Conservation (phyloP, 1,284 basidiomycete genomes). For the Microbotryum lychnidis-dioicae region DNA sequence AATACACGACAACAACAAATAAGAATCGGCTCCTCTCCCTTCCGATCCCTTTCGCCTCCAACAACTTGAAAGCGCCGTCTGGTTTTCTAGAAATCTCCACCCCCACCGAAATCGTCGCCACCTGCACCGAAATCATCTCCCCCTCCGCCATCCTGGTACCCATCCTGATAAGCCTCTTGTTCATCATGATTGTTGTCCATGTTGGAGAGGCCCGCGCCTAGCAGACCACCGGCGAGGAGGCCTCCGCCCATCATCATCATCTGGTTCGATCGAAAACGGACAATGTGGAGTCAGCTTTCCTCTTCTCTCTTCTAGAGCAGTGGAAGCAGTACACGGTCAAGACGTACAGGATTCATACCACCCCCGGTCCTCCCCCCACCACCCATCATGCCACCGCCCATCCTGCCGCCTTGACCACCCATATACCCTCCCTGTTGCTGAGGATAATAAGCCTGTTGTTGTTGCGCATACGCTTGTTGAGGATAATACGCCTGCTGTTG, state of each 20-base stretch:
- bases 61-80: no score
- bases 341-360: slow-evolving; percentile 23
- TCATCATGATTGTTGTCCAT: slow-evolving; percentile 10
- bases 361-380: slow-evolving; percentile 13
- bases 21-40: no score
- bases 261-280: neutral
- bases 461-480: neutral
- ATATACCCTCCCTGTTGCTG: slow-evolving; percentile 1
- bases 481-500: neutral
- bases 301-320: no score
- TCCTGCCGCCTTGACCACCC: neutral
- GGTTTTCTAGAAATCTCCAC: no score
- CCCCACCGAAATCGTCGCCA: no score
- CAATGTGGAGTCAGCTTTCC: no score
- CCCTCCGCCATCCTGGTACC: no score
- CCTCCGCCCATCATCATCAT: slow-evolving; percentile 22
- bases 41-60: no score
- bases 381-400: slow-evolving; percentile 8
- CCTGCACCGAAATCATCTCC: no score
- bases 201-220: slow-evolving; percentile 7
- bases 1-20: no score
- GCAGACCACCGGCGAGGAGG: slow-evolving; percentile 4
- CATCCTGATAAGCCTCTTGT: slow-evolving; percentile 3
- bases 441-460: neutral
- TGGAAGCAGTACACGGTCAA: neutral